phyloP scores from a whole-genome alignment of 768 basidiomycete species.

The Suillus bovinus region DNA sequence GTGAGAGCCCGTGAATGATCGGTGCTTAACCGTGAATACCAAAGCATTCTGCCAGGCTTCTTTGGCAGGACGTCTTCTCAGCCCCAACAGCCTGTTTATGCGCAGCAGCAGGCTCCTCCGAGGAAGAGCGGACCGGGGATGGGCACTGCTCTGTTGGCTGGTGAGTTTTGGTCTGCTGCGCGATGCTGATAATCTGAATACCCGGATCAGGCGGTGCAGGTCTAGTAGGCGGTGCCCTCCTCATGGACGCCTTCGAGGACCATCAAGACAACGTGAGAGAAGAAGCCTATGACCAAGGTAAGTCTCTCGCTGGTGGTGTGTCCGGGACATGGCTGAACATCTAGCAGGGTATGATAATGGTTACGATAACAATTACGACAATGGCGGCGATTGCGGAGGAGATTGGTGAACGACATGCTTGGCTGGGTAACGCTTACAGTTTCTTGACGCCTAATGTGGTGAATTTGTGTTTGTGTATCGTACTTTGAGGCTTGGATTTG shows the following conservation, averaged over 20 bases:
- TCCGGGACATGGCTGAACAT: background rate
- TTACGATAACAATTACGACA: constrained; percentile 12
- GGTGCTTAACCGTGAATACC: background rate
- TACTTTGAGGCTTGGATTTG: background rate
- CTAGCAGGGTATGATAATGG: constrained; percentile 34
- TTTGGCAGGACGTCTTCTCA: constrained; percentile 31
- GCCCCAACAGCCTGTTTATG: constrained; percentile 32
- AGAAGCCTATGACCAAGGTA: constrained; percentile 39
- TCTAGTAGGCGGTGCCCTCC: constrained; percentile 60
- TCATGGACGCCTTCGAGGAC: constrained; percentile 52
- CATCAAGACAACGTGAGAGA: constrained; percentile 36
- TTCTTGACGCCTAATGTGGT: background rate
- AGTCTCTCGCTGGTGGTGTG: background rate
- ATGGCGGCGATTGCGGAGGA: constrained; percentile 10
- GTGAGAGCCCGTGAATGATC: constrained; percentile 10
- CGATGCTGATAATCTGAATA: constrained; percentile 7
- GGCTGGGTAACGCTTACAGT: background rate
- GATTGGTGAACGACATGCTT: constrained; percentile 13
- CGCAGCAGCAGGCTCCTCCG: constrained; percentile 38
- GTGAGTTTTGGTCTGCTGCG: constrained; percentile 30
- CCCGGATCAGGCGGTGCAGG: constrained; percentile 53
- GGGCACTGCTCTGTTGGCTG: constrained; percentile 48
- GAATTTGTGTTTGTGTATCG: background rate
- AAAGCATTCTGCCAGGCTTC: constrained; percentile 22
- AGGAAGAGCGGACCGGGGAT: constrained; percentile 52